Evolutionary conservation across 148 eudicot species (phyloP).

Genomic region (Amaranthus cruentus): DNA sequence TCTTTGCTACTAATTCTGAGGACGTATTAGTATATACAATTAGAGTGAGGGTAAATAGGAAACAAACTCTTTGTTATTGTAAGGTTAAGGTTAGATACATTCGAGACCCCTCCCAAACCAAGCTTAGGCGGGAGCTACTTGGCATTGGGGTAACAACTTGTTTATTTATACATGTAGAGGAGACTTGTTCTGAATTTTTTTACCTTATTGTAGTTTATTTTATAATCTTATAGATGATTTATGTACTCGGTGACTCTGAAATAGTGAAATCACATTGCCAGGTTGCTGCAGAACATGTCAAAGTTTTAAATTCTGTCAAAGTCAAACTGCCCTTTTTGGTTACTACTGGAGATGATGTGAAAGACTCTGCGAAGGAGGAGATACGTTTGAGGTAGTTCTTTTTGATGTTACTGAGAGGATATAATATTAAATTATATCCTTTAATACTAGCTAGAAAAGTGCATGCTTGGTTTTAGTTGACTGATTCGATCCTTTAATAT

Average conservation of each 20-base stretch:
- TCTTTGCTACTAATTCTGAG: too few species aligned
- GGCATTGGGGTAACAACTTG: too few species aligned
- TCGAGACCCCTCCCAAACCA: too few species aligned
- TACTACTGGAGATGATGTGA: slow-evolving; percentile 76
- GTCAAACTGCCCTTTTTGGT: slow-evolving; percentile 82
- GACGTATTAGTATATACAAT: too few species aligned
- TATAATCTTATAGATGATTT: background rate
- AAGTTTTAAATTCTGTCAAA: slow-evolving; percentile 67
- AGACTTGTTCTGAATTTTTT: background rate
- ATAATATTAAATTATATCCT: background rate
- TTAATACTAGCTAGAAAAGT: background rate
- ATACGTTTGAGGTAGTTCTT: slow-evolving; percentile 69
- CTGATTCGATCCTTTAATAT: background rate
- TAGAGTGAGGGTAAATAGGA: too few species aligned
- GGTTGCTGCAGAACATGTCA: slow-evolving; percentile 88
- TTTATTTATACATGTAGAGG: background rate
- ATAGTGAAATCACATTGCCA: slow-evolving; percentile 22
- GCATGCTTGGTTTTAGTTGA: background rate
- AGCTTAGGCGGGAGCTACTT: too few species aligned
- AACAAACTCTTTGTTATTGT: too few species aligned
- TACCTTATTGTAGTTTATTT: background rate
- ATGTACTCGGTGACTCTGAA: slow-evolving; percentile 8
- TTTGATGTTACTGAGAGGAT: background rate
- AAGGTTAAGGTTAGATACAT: too few species aligned
- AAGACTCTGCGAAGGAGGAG: slow-evolving; percentile 77